phyloP scores from a whole-genome alignment of 345 rosid species.

The Pugionium cornutum region DNA sequence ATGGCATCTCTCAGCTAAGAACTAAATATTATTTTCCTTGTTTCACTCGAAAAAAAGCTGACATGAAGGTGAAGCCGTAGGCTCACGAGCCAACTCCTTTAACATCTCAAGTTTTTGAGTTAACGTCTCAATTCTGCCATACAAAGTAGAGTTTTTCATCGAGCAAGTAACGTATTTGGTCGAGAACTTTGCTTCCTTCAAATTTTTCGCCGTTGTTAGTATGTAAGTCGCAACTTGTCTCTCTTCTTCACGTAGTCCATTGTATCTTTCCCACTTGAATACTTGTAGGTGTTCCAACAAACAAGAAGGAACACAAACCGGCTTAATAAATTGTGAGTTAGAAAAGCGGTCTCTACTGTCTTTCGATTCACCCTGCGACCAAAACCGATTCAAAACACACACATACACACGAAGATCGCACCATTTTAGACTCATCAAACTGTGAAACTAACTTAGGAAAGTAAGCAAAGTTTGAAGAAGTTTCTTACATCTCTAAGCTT shows the following conservation, averaged over 20 bases:
- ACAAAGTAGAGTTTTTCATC: not conserved
- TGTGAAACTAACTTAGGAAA: constrained; percentile 1
- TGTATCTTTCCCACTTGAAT: constrained; percentile 23
- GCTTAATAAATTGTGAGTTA: not conserved
- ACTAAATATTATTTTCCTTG: not conserved
- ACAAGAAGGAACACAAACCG: not conserved
- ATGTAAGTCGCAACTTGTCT: constrained; percentile 29
- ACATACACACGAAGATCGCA: too few relatives aligned
- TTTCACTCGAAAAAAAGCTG: constrained; percentile 15
- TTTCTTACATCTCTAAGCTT: constrained; percentile 20
- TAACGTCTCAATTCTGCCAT: too few relatives aligned
- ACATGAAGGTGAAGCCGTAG: constrained; percentile 29
- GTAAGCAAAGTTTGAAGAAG: constrained; percentile 8
- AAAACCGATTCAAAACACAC: not conserved
- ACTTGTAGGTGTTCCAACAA: constrained; percentile 10
- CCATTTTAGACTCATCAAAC: not conserved
- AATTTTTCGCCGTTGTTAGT: constrained; percentile 19
- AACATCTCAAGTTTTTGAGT: constrained; percentile 16
- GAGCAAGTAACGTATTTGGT: not conserved
- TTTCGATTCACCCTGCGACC: not conserved
- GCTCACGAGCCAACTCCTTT: constrained; percentile 20
- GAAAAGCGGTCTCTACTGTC: not conserved
- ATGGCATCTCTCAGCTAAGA: constrained; percentile 3
- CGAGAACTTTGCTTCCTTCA: constrained; percentile 20
- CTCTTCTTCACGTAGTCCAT: constrained; percentile 29